Conservation (phyloP, 345 rosid species). For the Linum lewisii region DNA sequence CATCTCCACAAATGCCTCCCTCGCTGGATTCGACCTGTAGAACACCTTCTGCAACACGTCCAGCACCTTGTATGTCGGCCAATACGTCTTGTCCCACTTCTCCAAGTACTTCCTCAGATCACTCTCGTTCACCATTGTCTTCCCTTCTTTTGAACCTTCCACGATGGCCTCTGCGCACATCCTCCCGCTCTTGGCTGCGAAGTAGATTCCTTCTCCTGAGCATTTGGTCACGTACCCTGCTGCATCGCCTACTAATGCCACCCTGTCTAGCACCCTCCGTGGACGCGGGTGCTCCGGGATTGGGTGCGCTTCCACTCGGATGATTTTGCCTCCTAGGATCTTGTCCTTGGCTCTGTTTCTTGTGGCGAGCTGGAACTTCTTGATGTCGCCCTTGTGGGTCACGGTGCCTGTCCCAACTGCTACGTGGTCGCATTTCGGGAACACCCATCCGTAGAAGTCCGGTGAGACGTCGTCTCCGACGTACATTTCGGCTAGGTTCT, state of each 20-base stretch:
- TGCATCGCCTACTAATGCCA: constrained; percentile 78
- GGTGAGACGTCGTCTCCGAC: constrained; percentile 95
- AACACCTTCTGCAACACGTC: constrained; percentile 84
- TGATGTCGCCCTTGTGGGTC: constrained; percentile 87
- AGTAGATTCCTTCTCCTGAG: constrained; percentile 86
- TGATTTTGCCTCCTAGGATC: constrained; percentile 81
- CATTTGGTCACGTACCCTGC: constrained; percentile 92
- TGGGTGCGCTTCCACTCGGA: constrained; percentile 87
- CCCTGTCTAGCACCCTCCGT: constrained; percentile 52
- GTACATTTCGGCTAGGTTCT: constrained; percentile 87
- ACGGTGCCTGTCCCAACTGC: constrained; percentile 95
- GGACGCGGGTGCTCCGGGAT: constrained; percentile 90
- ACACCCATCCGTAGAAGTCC: constrained; percentile 92
- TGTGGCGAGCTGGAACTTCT: constrained; percentile 79
- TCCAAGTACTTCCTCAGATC: constrained; percentile 88
- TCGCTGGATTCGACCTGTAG: constrained; percentile 78
- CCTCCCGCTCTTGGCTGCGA: constrained; percentile 91
- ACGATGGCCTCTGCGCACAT: constrained; percentile 91
- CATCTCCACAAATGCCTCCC: constrained; percentile 94
- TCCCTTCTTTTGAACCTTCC: constrained; percentile 73
- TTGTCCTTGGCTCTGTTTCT: constrained; percentile 85
- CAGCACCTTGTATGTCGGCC: constrained; percentile 88
- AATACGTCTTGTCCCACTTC: constrained; percentile 92
- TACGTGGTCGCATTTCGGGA: constrained; percentile 95
- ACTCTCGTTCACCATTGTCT: constrained; percentile 75